Conservation (phyloP, 2,329 filamentous ascomycete genomes). For the Proliferodiscus dingleyae region DNA sequence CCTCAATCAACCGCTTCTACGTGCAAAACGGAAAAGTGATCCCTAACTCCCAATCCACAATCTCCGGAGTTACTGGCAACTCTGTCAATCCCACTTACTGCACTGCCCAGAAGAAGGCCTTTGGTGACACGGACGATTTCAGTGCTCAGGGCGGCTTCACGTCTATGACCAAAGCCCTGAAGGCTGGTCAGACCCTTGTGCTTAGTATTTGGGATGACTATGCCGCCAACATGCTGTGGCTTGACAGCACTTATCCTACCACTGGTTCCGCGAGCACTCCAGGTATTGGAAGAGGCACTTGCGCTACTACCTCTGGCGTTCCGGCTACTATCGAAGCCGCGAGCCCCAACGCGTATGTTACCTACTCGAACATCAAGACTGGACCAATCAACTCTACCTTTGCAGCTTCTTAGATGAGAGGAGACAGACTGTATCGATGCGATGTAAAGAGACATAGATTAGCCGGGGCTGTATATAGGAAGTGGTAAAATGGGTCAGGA, state of each 20-base stretch:
- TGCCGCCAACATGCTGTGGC: slow-evolving; percentile 64
- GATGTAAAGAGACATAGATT: no score
- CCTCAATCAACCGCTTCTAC: slow-evolving; percentile 50
- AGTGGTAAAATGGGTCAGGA: no score
- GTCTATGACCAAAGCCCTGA: slow-evolving; percentile 49
- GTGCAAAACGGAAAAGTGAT: slow-evolving; percentile 49
- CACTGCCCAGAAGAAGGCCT: slow-evolving; percentile 46
- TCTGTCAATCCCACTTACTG: slow-evolving; percentile 53
- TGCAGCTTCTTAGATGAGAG: neutral
- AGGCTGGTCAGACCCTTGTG: slow-evolving; percentile 48
- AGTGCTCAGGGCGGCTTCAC: slow-evolving; percentile 49
- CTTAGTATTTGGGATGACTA: slow-evolving; percentile 54
- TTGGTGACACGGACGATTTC: slow-evolving; percentile 49
- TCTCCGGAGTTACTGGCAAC: slow-evolving; percentile 43
- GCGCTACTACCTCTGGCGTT: slow-evolving; percentile 45
- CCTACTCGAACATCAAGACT: slow-evolving; percentile 28
- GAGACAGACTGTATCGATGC: no score
- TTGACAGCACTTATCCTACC: slow-evolving; percentile 61
- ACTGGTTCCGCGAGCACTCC: slow-evolving; percentile 34
- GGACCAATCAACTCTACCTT: slow-evolving; percentile 28
- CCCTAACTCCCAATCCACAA: slow-evolving; percentile 41
- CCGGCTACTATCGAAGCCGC: slow-evolving; percentile 45
- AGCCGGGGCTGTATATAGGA: no score
- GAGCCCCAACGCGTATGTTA: slow-evolving; percentile 40
- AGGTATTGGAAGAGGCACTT: slow-evolving; percentile 50